A percentile compares a stretch with the other conserved stretches of the same genome.
Evolutionary conservation across 176 grass and related monocot genomes (phyloP).

Genomic region (Oryza meridionalis): DNA sequence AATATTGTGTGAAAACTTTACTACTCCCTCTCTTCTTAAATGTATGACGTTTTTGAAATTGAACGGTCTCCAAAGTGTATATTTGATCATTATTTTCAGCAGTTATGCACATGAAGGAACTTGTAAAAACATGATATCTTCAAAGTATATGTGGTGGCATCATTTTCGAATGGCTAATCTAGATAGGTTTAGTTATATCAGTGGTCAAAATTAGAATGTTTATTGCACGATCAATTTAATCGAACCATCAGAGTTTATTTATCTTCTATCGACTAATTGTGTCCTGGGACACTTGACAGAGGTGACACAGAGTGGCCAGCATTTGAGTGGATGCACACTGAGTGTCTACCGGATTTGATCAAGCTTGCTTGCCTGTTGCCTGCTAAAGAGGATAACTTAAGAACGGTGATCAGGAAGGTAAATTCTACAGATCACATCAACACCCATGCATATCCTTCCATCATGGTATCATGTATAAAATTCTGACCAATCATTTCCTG

Average conservation of each 20-base stretch:
- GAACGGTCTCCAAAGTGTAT: neutral
- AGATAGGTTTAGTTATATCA: neutral
- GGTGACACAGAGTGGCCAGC: conserved; percentile 78
- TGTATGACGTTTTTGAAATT: neutral
- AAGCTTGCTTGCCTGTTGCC: conserved; percentile 88
- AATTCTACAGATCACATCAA: conserved; percentile 33
- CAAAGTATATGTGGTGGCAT: neutral
- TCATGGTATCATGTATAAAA: conserved; percentile 26
- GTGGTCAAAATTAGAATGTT: neutral
- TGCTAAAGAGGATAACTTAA: conserved; percentile 83
- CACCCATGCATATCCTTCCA: conserved; percentile 23
- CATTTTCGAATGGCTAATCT: neutral
- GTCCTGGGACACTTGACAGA: conserved; percentile 50
- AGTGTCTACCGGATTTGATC: conserved; percentile 91
- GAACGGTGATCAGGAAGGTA: conserved; percentile 82
- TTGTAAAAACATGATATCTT: neutral
- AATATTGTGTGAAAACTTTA: conserved; percentile 17
- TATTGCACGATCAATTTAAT: neutral
- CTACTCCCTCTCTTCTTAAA: neutral
- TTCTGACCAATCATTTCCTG: conserved; percentile 48
- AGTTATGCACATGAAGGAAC: neutral
- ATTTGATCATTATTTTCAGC: neutral
- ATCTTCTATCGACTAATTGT: conserved; percentile 28
- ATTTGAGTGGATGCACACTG: conserved; percentile 98
- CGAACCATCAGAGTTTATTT: conserved; percentile 18